Percentiles rank a stretch among this genome's conserved stretches.
Conservation (phyloP, 306 rosid species). For the Fagus sylvatica region DNA sequence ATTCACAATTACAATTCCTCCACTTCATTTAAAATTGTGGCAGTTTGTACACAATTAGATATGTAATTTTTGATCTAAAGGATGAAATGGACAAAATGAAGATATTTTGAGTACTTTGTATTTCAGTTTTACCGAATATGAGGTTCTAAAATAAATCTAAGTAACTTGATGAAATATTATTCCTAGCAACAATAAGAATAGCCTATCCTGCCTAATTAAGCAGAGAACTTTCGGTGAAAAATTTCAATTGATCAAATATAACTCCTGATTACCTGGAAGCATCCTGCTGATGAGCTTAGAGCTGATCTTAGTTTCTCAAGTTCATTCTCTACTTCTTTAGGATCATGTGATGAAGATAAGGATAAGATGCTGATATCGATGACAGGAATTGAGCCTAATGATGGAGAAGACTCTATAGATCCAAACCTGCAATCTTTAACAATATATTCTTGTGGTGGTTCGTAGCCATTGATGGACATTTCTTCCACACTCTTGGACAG, state of each 20-base stretch:
- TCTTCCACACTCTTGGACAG: slow-evolving; percentile 36
- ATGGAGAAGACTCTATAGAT: not conserved
- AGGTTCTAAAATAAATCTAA: too few relatives aligned
- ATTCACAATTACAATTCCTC: too few relatives aligned
- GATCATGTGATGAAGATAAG: not conserved
- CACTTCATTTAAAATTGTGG: too few relatives aligned
- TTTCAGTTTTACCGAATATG: too few relatives aligned
- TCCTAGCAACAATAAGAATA: too few relatives aligned
- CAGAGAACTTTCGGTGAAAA: not conserved
- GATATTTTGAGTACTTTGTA: too few relatives aligned
- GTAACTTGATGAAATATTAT: too few relatives aligned
- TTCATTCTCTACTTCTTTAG: slow-evolving; percentile 27
- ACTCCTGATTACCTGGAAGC: slow-evolving; percentile 64
- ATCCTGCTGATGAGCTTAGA: slow-evolving; percentile 53
- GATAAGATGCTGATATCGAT: slow-evolving; percentile 46
- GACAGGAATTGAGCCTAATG: not conserved
- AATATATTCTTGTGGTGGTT: not conserved
- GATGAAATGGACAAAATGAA: too few relatives aligned
- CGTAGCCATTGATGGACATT: slow-evolving; percentile 12
- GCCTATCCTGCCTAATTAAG: too few relatives aligned
- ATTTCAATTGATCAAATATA: not conserved
- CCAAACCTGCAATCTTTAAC: not conserved
- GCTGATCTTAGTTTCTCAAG: slow-evolving; percentile 50
- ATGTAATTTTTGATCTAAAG: too few relatives aligned
- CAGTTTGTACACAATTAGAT: too few relatives aligned